phyloP scores from a whole-genome alignment of 2,329 filamentous ascomycete species.

The Metarhizium album region DNA sequence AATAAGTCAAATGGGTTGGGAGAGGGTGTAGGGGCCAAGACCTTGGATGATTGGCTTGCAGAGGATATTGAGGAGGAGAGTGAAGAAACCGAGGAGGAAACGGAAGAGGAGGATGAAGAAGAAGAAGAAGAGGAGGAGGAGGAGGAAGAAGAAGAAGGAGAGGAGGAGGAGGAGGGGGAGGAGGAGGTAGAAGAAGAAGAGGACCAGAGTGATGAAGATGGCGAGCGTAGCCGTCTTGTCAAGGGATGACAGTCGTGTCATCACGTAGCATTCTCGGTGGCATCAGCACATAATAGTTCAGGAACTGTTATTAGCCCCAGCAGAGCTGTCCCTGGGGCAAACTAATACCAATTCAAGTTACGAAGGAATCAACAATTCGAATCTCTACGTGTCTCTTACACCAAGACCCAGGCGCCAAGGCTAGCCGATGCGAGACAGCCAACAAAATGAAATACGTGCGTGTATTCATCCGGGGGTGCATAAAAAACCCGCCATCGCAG shows the following conservation, averaged over 20 bases:
- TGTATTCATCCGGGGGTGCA: too few relatives aligned
- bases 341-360: too few relatives aligned
- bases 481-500: too few relatives aligned
- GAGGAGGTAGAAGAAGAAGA: conserved; percentile 37
- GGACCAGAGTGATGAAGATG: conserved; percentile 37
- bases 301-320: too few relatives aligned
- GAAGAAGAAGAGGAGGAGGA: conserved; percentile 40
- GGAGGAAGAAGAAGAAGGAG: conserved; percentile 41
- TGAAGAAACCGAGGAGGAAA: conserved; percentile 41
- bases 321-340: too few relatives aligned
- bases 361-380: background rate
- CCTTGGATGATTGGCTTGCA: conserved; percentile 85
- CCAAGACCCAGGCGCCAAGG: background rate
- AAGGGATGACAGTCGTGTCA: conserved; percentile 20
- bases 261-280: background rate
- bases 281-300: background rate
- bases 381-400: background rate
- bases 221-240: conserved; percentile 33
- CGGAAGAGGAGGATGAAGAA: conserved; percentile 34
- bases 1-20: conserved; percentile 39
- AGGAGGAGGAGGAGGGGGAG: conserved; percentile 35
- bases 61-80: conserved; percentile 54
- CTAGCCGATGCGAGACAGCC: too few relatives aligned
- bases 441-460: too few relatives aligned
- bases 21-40: conserved; percentile 56